A percentile compares a stretch with the other conserved stretches of the same genome.
Evolutionary conservation across 257 asterid genomes (phyloP).

Genomic region (Lavandula angustifolia): DNA sequence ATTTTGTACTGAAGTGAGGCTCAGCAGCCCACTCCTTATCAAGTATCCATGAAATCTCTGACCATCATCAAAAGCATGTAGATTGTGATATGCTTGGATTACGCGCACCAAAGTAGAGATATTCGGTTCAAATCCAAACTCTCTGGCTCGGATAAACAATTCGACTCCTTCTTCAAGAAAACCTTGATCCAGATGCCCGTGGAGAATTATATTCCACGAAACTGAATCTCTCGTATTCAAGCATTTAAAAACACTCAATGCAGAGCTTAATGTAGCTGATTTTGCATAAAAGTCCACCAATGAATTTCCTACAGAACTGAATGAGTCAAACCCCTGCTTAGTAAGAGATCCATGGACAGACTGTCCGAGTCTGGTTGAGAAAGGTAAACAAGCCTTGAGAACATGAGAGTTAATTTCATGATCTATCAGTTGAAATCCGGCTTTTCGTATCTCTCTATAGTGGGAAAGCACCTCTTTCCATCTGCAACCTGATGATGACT

Average conservation of each 20-base stretch:
- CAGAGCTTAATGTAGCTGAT: slow-evolving; percentile 53
- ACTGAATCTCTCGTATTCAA: slow-evolving; percentile 60
- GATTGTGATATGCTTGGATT: slow-evolving; percentile 57
- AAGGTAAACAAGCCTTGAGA: slow-evolving; percentile 59
- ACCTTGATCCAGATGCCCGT: slow-evolving; percentile 51
- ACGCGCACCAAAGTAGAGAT: slow-evolving; percentile 72
- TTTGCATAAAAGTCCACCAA: slow-evolving; percentile 71
- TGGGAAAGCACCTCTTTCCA: slow-evolving; percentile 56
- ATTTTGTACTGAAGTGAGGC: slow-evolving; percentile 62
- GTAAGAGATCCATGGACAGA: slow-evolving; percentile 62
- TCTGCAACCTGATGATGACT: slow-evolving; percentile 46
- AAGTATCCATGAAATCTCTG: slow-evolving; percentile 56
- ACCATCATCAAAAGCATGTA: slow-evolving; percentile 45
- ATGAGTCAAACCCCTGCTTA: slow-evolving; percentile 68
- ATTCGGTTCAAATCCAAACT: slow-evolving; percentile 65
- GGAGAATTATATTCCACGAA: slow-evolving; percentile 84
- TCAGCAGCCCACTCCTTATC: slow-evolving; percentile 55
- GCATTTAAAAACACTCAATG: slow-evolving; percentile 49
- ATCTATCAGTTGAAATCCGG: slow-evolving; percentile 48
- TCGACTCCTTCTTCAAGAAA: slow-evolving; percentile 47
- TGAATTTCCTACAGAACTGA: slow-evolving; percentile 63
- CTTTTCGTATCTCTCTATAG: slow-evolving; percentile 43
- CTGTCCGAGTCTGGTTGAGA: slow-evolving; percentile 46
- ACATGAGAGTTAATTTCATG: slow-evolving; percentile 60
- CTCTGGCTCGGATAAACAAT: slow-evolving; percentile 56